These are phyloP conservation scores for Porpolomopsis calyptriformis DNA, from an alignment of 768 basidiomycete species.

Conservation along the genomic window DNA sequence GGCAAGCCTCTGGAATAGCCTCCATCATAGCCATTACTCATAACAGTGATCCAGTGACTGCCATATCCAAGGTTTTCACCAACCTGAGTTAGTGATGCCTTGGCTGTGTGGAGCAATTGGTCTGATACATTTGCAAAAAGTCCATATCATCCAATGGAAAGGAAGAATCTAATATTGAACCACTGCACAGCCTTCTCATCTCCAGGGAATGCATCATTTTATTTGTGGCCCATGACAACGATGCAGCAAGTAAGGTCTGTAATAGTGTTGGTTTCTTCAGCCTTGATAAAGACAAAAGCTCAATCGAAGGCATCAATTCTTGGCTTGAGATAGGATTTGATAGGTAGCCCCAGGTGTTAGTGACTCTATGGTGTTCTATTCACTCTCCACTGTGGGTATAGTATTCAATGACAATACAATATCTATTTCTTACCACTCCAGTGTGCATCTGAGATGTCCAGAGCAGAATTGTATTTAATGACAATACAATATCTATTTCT, in stretches of 20 bases:
- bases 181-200: constrained; percentile 24
- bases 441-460: too few relatives aligned
- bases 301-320: constrained; percentile 23
- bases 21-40: constrained; percentile 43
- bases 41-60: constrained; percentile 30
- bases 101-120: constrained; percentile 39
- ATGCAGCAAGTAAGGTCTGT: constrained; percentile 34
- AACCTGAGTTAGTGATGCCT: constrained; percentile 27
- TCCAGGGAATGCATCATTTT: constrained; percentile 32
- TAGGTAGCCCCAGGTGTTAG: constrained; percentile 37
- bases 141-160: constrained; percentile 19
- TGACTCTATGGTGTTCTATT: too few relatives aligned
- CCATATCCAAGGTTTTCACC: constrained; percentile 47
- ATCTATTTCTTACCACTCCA: too few relatives aligned
- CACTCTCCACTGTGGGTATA: too few relatives aligned
- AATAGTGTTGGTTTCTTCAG: constrained; percentile 40
- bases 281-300: constrained; percentile 13
- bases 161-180: neutral
- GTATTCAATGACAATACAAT: too few relatives aligned
- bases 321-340: constrained; percentile 49
- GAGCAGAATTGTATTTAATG: too few relatives aligned
- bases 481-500: too few relatives aligned
- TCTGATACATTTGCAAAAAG: constrained; percentile 33
- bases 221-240: constrained; percentile 37
- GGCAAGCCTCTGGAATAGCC: constrained; percentile 25